Base-by-base conservation (phyloP, 2,329 filamentous ascomycete species). In the Alternaria consortialis region DNA sequence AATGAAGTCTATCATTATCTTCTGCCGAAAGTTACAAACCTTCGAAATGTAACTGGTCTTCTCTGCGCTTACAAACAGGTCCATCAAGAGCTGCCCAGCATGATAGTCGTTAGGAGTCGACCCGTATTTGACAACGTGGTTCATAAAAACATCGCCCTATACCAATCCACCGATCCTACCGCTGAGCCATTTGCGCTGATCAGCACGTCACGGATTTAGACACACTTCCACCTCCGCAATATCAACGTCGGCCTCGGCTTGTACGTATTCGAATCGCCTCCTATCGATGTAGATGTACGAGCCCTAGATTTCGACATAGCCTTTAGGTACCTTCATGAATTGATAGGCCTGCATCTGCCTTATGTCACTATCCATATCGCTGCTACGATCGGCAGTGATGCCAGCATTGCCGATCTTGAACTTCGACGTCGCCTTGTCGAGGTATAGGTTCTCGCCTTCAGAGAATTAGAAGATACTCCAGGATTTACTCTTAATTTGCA, bases 31-130 rank as follows among this genome's bases (percentile, higher is more conserved):
- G 46, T 36, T 20, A 50, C 46, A 17, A 32, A 13, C 17, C 31
- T 50, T n/a, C 27, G 31, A 32, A 29, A 50, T 20, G 17, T 34
- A 13, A 34, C 46, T 7, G 46, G 46, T 34, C 46, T 50, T 32
- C 17, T 50, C 11, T 36, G 31, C 46, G 46, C 46, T 34, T 50
- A 31, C 46, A 50, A 50, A 29, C 27, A 50, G 31, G 36, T 36
- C 46, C 46, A 29, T 23, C 46, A 50, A 34, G 46, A 50, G 31
- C 17, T 50, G 12, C 20, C 31, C 46, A 50, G 27, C 46, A 50
- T 50, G 46, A 34, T 50, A 23, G 27, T 36, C 7, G 29, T 29
- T 29, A 27, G 25, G 31, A 50, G 27, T 27, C 27, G n/a, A 9
- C 17, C 13, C 11, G 46, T 50, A 15, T 20, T 50, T 15, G n/a